Conservation (phyloP, 2,329 filamentous ascomycete species). For the Myriosclerotinia duriaeana region DNA sequence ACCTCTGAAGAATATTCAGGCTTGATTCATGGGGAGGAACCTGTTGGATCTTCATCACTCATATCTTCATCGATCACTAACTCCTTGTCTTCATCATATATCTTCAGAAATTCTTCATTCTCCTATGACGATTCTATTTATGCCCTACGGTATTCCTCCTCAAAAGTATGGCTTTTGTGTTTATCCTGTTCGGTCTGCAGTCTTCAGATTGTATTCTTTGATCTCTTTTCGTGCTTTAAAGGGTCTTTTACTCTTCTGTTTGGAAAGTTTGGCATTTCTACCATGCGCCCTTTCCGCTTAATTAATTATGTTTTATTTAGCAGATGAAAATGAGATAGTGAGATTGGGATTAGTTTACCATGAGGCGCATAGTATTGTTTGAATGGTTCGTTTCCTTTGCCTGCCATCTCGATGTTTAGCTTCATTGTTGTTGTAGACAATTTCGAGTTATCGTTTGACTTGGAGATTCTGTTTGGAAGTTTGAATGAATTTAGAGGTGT, state of each 20-base stretch:
- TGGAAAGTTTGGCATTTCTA: neutral
- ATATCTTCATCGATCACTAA: too few relatives aligned
- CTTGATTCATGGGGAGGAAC: too few relatives aligned
- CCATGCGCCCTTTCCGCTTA: too few relatives aligned
- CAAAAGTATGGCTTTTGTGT: too few relatives aligned
- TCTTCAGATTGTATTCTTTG: neutral
- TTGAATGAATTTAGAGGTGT: rapidly evolving
- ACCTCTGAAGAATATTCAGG: too few relatives aligned
- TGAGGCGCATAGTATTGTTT: neutral
- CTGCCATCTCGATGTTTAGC: neutral
- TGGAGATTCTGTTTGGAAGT: neutral
- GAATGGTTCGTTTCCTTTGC: neutral
- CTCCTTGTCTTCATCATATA: too few relatives aligned
- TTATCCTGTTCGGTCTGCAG: neutral
- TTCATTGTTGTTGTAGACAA: neutral
- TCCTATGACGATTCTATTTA: too few relatives aligned
- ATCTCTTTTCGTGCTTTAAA: neutral
- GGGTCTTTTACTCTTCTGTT: neutral
- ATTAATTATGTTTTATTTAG: too few relatives aligned
- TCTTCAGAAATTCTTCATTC: too few relatives aligned
- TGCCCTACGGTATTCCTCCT: too few relatives aligned
- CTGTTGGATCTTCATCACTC: too few relatives aligned
- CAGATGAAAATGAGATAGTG: rapidly evolving
- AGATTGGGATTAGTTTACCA: neutral
- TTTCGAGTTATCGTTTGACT: neutral